Base-by-base conservation (phyloP, 306 rosid genomes). In the Fragaria vesca region DNA sequence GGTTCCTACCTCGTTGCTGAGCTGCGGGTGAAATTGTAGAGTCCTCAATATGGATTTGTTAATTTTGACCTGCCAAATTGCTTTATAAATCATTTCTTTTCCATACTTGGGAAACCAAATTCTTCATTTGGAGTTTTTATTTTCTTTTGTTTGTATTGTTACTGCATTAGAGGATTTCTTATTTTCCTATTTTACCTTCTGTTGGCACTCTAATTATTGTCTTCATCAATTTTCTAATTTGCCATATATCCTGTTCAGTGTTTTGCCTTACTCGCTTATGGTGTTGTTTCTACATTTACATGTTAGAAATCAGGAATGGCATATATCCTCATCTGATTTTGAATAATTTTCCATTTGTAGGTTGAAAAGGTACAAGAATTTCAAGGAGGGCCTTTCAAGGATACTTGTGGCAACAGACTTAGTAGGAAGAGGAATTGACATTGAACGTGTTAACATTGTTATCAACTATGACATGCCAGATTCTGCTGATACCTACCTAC, bases 391-490 rank as follows among this genome's bases (percentile, higher is more conserved):
- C 75, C 90, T 84, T 74, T 91, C 90, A 48, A 84, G 96, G 81
- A 91, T 91, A 85, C 96, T 89, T 45, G 96, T 87, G 47, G 96
- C 96, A 79, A 91, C 96, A 8, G 96, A 91, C 79, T 87, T 91
- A 84, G 96, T 91, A 13, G 96, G 93, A 61, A 91, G 93, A 81
- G 96, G 96, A 51, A 91, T 91, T 84, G 96, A 91, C 81, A 91
- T 91, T 30, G 96, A 91, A 81, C 96, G 96, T 52, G 96, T 91
- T 52, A 91, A 91, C 83, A 91, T 91, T 75, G 96, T 91, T 76
- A 84, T 91, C 74, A 91, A 91, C 83, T 91, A 91, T 78, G 96
- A 91, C 83, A 91, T 91, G 96, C 96, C 90, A 13, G 93, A 91
- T 78, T 86, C 91, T 46, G 91, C 91, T 8, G 91, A 87, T 61